A percentile compares a stretch with the other conserved stretches of the same genome.
These are phyloP conservation scores for Umbilicaria muhlenbergii DNA, from an alignment of 495 filamentous ascomycete genomes.

Conservation along the genomic window DNA sequence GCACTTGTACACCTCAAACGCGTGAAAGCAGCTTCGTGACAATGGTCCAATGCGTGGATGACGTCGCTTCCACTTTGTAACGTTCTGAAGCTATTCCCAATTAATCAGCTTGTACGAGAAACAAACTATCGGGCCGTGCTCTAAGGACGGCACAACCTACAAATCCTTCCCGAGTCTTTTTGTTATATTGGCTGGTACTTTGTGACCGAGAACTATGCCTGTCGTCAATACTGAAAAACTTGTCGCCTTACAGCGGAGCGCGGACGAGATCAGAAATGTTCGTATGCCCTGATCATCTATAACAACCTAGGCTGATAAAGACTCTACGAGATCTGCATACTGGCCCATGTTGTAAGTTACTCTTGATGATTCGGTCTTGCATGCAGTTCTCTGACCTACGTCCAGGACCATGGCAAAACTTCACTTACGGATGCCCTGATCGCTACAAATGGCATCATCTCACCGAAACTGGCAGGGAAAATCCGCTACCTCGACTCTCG, in stretches of 20 bases:
- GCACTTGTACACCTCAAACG: too few species aligned
- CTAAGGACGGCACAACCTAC: too few species aligned
- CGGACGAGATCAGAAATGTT: slow-evolving; percentile 83
- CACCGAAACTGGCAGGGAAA: slow-evolving; percentile 90
- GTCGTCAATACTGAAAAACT: slow-evolving; percentile 78
- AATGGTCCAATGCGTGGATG: too few species aligned
- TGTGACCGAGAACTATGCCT: slow-evolving; percentile 40
- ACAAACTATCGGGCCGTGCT: too few species aligned
- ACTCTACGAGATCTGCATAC: slow-evolving; percentile 73
- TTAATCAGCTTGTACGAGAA: too few species aligned
- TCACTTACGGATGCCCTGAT: slow-evolving; percentile 93
- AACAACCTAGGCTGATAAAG: slow-evolving; percentile 16
- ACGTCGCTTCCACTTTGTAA: too few species aligned
- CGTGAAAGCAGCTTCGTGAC: too few species aligned
- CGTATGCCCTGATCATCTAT: slow-evolving; percentile 24
- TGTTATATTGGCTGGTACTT: too few species aligned
- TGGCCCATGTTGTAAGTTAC: slow-evolving; percentile 78
- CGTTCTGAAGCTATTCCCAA: too few species aligned
- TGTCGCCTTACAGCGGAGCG: slow-evolving; percentile 65
- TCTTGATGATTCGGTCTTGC: neutral
- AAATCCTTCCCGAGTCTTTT: too few species aligned
- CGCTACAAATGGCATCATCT: slow-evolving; percentile 98
- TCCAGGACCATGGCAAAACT: slow-evolving; percentile 88
- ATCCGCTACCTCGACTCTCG: slow-evolving; percentile 95
- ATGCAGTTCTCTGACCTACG: neutral